Evolutionary conservation across 2,329 filamentous ascomycete genomes (phyloP), one percentile per base, ranked within the genome.

Genomic region (Ophiosphaerella korrae): DNA sequence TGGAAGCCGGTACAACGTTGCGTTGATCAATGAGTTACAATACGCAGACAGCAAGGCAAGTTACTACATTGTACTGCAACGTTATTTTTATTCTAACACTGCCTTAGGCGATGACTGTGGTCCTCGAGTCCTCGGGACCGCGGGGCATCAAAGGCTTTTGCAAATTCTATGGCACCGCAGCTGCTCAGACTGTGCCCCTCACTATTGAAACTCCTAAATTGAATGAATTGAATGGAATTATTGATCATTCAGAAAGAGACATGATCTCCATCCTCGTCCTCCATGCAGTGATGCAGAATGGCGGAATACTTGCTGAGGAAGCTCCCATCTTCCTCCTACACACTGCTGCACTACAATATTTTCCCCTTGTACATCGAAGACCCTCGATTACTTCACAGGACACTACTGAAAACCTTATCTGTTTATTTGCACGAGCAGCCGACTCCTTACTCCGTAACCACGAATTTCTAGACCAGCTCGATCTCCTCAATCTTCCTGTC

Each of bases 1-100:
- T 43, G 66, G 64, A 0, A 71, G 75, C n/a, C 82, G 83, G 0
- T 84, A 82, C 64, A 87, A 84, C 62, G 76, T 87, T 6, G 85
- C 84, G 1, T 73, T 89, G 23, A 77, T 89, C 37, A 86, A 90
- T 51, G 81, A 79, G 29, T 66, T 89, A 8, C 80, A 86, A 44
- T 88, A 84, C 60, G 73, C 76, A 42, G 87, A 88, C 63, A 87
- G 84, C 1, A 88, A 88, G 70, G 83, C 84, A 33, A 38, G 63
- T 54, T 23, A 60, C 57, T 13, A 58, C 59, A n/a, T 52, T 61
- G 16, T 53, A 62, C 45, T 50, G 60, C 36, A 50, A 57, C 6
- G 58, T 59, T 29, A 53, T 46, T 54, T 63, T 58, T 53, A 48
- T 8, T 39, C 63, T 24, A 48, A 53, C 2, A 42, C 64, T 18